Percentiles rank a stretch among this genome's conserved stretches.
Conservation (phyloP, 371 early-diverging fungal genomes). For the Rhizopus sp. region DNA sequence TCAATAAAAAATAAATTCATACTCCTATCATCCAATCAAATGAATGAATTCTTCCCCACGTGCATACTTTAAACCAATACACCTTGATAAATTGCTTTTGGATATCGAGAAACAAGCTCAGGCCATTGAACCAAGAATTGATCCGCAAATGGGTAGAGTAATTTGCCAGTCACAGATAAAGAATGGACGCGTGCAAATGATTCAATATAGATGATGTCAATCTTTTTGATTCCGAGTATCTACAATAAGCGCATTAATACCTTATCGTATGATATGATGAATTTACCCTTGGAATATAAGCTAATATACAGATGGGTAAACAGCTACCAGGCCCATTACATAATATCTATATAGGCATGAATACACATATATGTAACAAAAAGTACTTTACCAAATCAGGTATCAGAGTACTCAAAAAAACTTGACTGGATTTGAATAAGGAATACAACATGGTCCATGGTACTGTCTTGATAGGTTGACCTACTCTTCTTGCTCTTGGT, state of each 20-base stretch:
- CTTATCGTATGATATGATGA: neutral
- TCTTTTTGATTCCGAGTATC: slow-evolving; percentile 59
- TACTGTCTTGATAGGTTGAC: slow-evolving; percentile 68
- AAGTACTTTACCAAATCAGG: slow-evolving; percentile 60
- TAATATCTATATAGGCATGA: slow-evolving; percentile 55
- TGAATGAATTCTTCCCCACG: slow-evolving; percentile 11
- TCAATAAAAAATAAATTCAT: too few relatives aligned
- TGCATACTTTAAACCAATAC: slow-evolving; percentile 65
- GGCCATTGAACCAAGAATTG: slow-evolving; percentile 94
- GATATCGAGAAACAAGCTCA: slow-evolving; percentile 51
- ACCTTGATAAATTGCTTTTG: slow-evolving; percentile 72
- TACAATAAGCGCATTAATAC: slow-evolving; percentile 22
- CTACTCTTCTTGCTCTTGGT: slow-evolving; percentile 72
- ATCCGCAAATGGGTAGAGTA: slow-evolving; percentile 81
- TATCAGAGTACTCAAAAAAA: slow-evolving; percentile 29
- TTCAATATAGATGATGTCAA: slow-evolving; percentile 83
- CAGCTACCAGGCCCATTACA: slow-evolving; percentile 98
- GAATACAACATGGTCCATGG: slow-evolving; percentile 55
- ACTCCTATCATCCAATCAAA: slow-evolving; percentile 11
- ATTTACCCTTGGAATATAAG: slow-evolving; percentile 61
- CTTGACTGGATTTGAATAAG: slow-evolving; percentile 32
- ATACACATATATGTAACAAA: neutral
- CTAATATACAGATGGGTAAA: slow-evolving; percentile 70
- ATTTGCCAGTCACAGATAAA: slow-evolving; percentile 84
- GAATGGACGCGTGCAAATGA: slow-evolving; percentile 86